Evolutionary conservation across 768 basidiomycete species (phyloP), one percentile per base, ranked within the genome.

Genomic region (Mycena capillaripes): DNA sequence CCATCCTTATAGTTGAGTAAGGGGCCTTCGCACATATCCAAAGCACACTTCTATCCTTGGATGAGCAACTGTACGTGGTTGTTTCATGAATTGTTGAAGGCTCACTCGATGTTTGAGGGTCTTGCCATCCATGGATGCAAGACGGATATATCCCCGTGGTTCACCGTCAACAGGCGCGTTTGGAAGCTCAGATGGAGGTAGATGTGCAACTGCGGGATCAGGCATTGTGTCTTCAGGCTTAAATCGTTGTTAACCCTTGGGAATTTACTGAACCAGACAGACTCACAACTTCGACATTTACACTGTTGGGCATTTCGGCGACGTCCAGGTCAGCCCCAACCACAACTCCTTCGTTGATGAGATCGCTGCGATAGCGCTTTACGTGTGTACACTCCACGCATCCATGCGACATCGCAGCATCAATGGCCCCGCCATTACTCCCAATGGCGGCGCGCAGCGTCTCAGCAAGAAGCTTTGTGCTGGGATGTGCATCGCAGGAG

Each of bases 111-210:
- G 81, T 27, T 73, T 76, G 6, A 78, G 61, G 0, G 60, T 76
- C 42, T 81, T 82, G 21, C 81, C 81, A 77, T 82, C 81, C 80
- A 82, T 81, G 0, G 80, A 79, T 23, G 78, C 79, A 60, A 80
- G 40, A 0, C 80, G 72, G 11, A 80, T 76, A 61, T 78, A 75
- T 17, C 76, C 77, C 21, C 76, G 70, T 11, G 63, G 67, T 2
- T 2, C 4, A 3, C 67, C 67, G 2, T 7, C 23, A 4, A 25
- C 5, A 1, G 67, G 67, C 17, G 25, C 44, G 3, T 17, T 17
- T 19, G 50, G 67, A n/a, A 38, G 42, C 29, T 60, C 58, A 29
- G 42, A 55, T 16, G 58, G 53, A n/a, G 55, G 66, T 25, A 56
- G 50, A 30, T 36, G 7, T 12, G 34, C 34, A 36, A 12, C 12